Evolutionary conservation across 495 filamentous ascomycete species (phyloP), one percentile per base, ranked within the genome.

Genomic region (Aspergillus carlsbadensis): DNA sequence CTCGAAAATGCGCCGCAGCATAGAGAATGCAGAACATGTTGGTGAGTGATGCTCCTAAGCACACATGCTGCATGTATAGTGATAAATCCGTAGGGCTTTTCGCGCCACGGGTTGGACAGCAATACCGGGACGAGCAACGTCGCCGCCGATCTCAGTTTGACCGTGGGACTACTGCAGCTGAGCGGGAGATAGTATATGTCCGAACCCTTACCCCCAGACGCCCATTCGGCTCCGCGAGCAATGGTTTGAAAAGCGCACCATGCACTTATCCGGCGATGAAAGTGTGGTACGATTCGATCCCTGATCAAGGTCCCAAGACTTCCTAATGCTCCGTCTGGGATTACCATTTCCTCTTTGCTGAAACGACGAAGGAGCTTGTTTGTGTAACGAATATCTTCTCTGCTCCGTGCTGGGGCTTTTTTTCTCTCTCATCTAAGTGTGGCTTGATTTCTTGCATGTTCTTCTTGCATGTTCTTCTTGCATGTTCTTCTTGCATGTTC

Each of bases 1-100:
- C 41, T 88, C 88, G 10, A 93, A 93, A 75, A 87, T 92, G 80
- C 86, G 87, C 65, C 82, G 90, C 42, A 90, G 87, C 70, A 85
- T 89, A 45, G 88, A 92, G 59, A 93, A 93, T 64, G 90, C 90
- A 13, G 87, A 91, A 68, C 86, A 92, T 65, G 86, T 93, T 58
- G 90, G 90, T 87, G 67, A 65, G 87, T 82, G 54, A 22, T 42
- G 39, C n/a, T 20, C 22, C 41, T 26, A 40, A 20, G 3, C 17
- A 17, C 31, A 8, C 14, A 58, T 47, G 29, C 48, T 55, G 2
- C 14, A 24, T 21, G 21, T 21, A 52, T 21, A 43, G 35, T 24
- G 15, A 10, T n/a, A 10, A 20, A 33, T 57, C 5, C 49, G 50
- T 13, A 64, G 87, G 87, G 4, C 73, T 90, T 11, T 90, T 89